These are phyloP conservation scores for Prunella vulgaris DNA, from an alignment of 257 asterid genomes.

Conservation along the genomic window DNA sequence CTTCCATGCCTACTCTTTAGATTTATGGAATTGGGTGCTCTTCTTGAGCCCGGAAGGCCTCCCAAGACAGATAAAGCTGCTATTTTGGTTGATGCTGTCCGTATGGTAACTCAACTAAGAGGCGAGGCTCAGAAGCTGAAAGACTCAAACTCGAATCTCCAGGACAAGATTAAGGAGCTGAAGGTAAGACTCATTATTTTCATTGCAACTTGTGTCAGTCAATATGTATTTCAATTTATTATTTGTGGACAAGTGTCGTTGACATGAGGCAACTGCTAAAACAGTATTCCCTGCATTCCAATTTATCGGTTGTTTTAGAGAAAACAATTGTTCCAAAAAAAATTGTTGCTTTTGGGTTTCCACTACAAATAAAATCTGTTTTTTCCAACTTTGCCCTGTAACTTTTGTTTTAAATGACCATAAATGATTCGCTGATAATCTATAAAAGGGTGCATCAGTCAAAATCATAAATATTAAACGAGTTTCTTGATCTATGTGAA, in stretches of 20 bases:
- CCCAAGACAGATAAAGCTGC: constrained; percentile 90
- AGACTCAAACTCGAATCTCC: constrained; percentile 66
- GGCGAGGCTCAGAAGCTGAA: constrained; percentile 81
- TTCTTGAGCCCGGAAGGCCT: constrained; percentile 92
- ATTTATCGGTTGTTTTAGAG: neutral
- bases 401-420: neutral
- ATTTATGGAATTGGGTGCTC: constrained; percentile 73
- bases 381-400: neutral
- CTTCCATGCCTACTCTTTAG: constrained; percentile 31
- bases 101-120: constrained; percentile 75
- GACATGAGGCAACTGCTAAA: neutral
- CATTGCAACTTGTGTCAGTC: neutral
- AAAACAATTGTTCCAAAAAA: too few species aligned
- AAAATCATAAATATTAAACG: too few species aligned
- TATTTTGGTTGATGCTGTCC: constrained; percentile 79
- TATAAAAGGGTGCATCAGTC: neutral
- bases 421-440: neutral
- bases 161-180: constrained; percentile 85
- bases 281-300: neutral
- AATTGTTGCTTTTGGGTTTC: neutral
- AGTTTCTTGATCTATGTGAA: too few species aligned
- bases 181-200: constrained; percentile 44
- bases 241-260: neutral
- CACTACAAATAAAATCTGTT: neutral
- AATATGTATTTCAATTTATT: neutral